Evolutionary conservation across 2,329 filamentous ascomycete genomes (phyloP).

Genomic region (Biscogniauxia mediterranea): DNA sequence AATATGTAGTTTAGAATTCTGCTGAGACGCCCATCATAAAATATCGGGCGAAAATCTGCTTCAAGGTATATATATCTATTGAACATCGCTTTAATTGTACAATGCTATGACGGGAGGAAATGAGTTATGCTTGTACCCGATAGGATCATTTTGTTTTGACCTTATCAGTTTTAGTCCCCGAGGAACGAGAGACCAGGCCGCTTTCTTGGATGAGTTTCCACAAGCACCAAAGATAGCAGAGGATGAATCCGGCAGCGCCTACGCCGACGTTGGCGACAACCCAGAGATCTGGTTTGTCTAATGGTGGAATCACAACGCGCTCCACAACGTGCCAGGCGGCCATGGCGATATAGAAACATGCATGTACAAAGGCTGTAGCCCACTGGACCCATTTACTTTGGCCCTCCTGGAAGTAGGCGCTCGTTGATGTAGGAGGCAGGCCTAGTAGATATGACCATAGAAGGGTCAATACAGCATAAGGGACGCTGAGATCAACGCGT

Average conservation of each 20-base stretch:
- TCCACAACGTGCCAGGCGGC: slow-evolving; percentile 78
- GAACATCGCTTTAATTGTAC: not conserved
- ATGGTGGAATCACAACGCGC: slow-evolving; percentile 64
- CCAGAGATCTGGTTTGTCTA: slow-evolving; percentile 87
- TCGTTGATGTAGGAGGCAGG: slow-evolving; percentile 73
- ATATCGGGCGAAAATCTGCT: no score
- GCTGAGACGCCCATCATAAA: no score
- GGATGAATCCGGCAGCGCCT: slow-evolving; percentile 77
- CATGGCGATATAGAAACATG: slow-evolving; percentile 75
- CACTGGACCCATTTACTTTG: slow-evolving; percentile 48
- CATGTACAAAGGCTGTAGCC: slow-evolving; percentile 67
- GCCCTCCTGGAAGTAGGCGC: slow-evolving; percentile 61
- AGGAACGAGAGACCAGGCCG: slow-evolving; percentile 42
- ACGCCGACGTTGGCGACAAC: slow-evolving; percentile 86
- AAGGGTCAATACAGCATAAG: slow-evolving; percentile 80
- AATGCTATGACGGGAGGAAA: not conserved
- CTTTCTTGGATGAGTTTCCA: slow-evolving; percentile 64
- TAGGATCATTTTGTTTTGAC: slow-evolving; percentile 26
- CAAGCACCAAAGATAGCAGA: slow-evolving; percentile 91
- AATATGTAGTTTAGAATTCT: no score
- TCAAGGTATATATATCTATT: no score
- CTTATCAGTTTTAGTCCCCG: slow-evolving; percentile 19
- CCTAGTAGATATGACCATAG: slow-evolving; percentile 92
- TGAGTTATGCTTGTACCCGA: not conserved
- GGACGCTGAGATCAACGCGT: slow-evolving; percentile 78